These are phyloP conservation scores for Rhododendron mucronatum DNA, from an alignment of 148 eudicot genomes.

Conservation along the genomic window DNA sequence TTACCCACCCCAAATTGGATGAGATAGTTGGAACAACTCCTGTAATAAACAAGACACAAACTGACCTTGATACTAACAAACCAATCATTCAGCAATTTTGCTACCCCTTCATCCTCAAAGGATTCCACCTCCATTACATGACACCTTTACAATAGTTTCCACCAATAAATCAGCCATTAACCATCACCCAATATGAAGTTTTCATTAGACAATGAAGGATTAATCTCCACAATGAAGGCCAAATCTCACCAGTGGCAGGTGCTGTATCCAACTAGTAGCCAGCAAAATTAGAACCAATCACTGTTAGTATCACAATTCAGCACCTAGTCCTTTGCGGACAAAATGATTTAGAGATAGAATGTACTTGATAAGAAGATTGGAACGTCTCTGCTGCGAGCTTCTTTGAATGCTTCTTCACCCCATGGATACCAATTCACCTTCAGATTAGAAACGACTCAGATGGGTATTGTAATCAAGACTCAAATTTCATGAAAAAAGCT, in stretches of 20 bases:
- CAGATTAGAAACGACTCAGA: background rate
- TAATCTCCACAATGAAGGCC: background rate
- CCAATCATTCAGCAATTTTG: slow-evolving; percentile 86
- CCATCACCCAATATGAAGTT: background rate
- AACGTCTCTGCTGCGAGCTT: slow-evolving; percentile 82
- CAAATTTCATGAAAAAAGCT: background rate
- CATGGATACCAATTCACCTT: slow-evolving; percentile 99
- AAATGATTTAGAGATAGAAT: slow-evolving; percentile 1
- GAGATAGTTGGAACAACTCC: background rate
- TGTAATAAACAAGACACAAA: background rate
- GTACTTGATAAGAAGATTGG: slow-evolving; percentile 94
- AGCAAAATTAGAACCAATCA: slow-evolving; percentile 18
- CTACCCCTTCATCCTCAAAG: slow-evolving; percentile 83
- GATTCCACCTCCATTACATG: slow-evolving; percentile 99
- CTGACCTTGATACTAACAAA: slow-evolving; percentile 91
- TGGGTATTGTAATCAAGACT: background rate
- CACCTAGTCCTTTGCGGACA: background rate
- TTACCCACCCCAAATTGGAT: background rate
- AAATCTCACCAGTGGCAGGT: slow-evolving; percentile 91
- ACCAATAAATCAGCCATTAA: background rate
- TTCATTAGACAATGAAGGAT: background rate
- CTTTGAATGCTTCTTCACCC: slow-evolving; percentile 93
- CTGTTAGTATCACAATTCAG: slow-evolving; percentile 15
- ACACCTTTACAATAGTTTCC: slow-evolving; percentile 53
- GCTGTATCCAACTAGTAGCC: slow-evolving; percentile 85